A percentile compares a stretch with the other conserved stretches of the same genome.
phyloP scores from a whole-genome alignment of 192 early-diverging fungal genomes.

The Jimgerdemannia lactiflua region DNA sequence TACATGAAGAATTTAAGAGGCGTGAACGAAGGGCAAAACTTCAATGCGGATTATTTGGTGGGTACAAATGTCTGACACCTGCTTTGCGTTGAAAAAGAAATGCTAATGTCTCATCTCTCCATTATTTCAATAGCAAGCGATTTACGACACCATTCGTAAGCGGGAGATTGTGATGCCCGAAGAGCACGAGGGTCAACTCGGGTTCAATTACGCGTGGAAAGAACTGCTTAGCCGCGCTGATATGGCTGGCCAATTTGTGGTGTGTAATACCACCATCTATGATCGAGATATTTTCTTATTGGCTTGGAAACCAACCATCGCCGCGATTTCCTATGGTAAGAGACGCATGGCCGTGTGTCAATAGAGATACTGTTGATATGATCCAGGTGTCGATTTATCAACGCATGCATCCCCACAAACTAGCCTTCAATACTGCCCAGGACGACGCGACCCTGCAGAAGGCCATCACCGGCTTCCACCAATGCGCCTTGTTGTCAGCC shows the following conservation, averaged over 20 bases:
- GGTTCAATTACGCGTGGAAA: conserved; percentile 95
- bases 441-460: conserved; percentile 77
- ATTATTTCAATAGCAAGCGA: conserved; percentile 34
- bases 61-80: not conserved
- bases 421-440: conserved; percentile 80
- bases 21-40: conserved; percentile 84
- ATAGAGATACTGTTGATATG: conserved; percentile 22
- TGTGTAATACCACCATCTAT: conserved; percentile 59
- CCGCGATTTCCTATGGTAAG: conserved; percentile 77
- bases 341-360: conserved; percentile 12
- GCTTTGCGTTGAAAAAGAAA: not conserved
- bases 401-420: not conserved
- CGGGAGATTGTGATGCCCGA: conserved; percentile 96
- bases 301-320: conserved; percentile 74
- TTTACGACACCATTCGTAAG: conserved; percentile 87
- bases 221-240: conserved; percentile 63
- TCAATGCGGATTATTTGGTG: conserved; percentile 77
- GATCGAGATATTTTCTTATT: conserved; percentile 78
- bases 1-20: conserved; percentile 88
- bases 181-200: conserved; percentile 92
- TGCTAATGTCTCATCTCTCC: not conserved
- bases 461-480: conserved; percentile 75
- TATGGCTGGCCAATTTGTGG: conserved; percentile 45
- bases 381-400: conserved; percentile 13
- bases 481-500: conserved; percentile 68